These are phyloP conservation scores for Kluyveromyces dobzhanskii DNA, from an alignment of 805 yeast genomes.

Conservation along the genomic window DNA sequence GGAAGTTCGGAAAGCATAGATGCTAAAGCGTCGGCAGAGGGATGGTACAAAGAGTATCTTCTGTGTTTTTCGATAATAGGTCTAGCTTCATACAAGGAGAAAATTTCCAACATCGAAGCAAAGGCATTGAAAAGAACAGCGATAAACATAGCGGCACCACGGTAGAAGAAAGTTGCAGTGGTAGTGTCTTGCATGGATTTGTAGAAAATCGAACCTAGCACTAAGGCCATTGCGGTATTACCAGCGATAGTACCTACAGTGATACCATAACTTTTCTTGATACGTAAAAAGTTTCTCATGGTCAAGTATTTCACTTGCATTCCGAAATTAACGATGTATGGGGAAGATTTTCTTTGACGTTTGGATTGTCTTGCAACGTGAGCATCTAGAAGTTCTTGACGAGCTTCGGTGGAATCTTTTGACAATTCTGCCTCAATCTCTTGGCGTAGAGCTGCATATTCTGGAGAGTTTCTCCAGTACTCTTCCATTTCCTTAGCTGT, in stretches of 20 bases:
- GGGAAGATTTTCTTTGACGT: conserved; percentile 37
- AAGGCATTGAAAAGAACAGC: conserved; percentile 57
- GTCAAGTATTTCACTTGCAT: conserved; percentile 44
- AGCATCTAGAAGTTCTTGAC: conserved; percentile 27
- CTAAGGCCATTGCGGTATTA: conserved; percentile 44
- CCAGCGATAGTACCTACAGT: conserved; percentile 35
- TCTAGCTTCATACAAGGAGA: conserved; percentile 46
- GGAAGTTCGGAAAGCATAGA: conserved; percentile 46
- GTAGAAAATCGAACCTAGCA: conserved; percentile 51
- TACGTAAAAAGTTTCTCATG: conserved; percentile 41
- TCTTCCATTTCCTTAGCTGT: conserved; percentile 54
- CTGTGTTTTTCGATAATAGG: conserved; percentile 53
- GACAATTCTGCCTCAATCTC: conserved; percentile 38
- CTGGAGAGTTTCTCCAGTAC: conserved; percentile 47
- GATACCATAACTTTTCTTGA: conserved; percentile 42
- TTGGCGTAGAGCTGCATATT: conserved; percentile 32
- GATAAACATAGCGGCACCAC: conserved; percentile 62
- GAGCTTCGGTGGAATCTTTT: conserved; percentile 17
- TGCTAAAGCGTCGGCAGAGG: conserved; percentile 51
- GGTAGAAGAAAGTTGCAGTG: conserved; percentile 42
- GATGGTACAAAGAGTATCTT: conserved; percentile 47
- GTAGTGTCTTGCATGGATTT: conserved; percentile 31
- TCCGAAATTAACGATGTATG: conserved; percentile 43
- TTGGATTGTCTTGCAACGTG: conserved; percentile 46
- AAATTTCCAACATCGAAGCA: conserved; percentile 50